Percentiles rank a stretch among this genome's conserved stretches.
These are phyloP conservation scores for Candida ulmi DNA, from an alignment of 805 yeast genomes.

Conservation along the genomic window DNA sequence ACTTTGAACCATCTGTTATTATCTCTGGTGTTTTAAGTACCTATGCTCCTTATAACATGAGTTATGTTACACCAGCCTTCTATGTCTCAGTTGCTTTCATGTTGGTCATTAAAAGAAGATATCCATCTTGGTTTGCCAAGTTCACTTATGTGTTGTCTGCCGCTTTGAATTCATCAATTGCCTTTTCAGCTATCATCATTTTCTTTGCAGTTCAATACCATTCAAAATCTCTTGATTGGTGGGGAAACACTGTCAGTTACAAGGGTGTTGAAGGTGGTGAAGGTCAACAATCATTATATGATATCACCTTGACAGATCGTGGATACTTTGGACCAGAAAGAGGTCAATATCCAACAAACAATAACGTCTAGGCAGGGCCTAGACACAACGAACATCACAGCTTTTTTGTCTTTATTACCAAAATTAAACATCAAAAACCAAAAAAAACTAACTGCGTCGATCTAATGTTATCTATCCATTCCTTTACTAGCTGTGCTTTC, in stretches of 20 bases:
- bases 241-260: slow-evolving; percentile 51
- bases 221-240: slow-evolving; percentile 44
- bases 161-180: slow-evolving; percentile 58
- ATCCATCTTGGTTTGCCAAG: slow-evolving; percentile 47
- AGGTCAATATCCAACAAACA: slow-evolving; percentile 12
- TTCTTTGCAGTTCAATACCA: slow-evolving; percentile 48
- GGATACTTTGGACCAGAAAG: slow-evolving; percentile 19
- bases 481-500: too few species aligned
- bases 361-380: too few species aligned
- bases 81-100: slow-evolving; percentile 35
- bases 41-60: slow-evolving; percentile 48
- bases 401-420: too few species aligned
- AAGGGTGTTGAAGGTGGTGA: slow-evolving; percentile 33
- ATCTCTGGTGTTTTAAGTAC: slow-evolving; percentile 42
- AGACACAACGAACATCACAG: too few species aligned
- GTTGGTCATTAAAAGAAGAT: slow-evolving; percentile 34
- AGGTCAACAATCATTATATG: slow-evolving; percentile 17
- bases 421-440: too few species aligned
- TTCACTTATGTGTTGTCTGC: slow-evolving; percentile 48
- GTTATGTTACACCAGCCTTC: slow-evolving; percentile 27
- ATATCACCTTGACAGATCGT: slow-evolving; percentile 7
- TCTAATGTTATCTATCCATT: too few species aligned
- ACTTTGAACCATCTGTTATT: slow-evolving; percentile 43
- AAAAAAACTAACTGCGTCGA: too few species aligned
- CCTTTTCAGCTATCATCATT: slow-evolving; percentile 43